Evolutionary conservation across 1,284 basidiomycete species (phyloP), one percentile per base, ranked within the genome.

Genomic region (Jaminaea rosea): DNA sequence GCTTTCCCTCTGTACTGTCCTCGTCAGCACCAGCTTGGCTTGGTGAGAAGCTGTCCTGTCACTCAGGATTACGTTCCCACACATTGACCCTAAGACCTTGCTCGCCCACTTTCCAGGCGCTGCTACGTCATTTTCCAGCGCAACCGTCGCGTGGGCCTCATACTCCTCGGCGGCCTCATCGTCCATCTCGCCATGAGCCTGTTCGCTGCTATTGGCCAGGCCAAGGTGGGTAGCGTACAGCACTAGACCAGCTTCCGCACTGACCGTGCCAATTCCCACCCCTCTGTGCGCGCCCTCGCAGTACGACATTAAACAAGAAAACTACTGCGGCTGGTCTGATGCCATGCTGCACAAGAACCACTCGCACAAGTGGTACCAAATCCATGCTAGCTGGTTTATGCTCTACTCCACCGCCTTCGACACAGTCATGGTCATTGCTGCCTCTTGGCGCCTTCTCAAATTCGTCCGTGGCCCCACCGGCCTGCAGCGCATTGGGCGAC

Each of bases 71-170:
- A 44, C 17, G 2, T 4, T 21, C 17, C 13, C 5, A 44, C 17
- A 21, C 3, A 23, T 21, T 4, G 41, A 21, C 34, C n/a, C 34
- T n/a, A 21, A 4, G 41, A 23, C 17, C 19, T 46, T 21, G 21
- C 26, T 15, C n/a, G 44, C 10, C 1, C 19, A 10, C 26, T 19
- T 46, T 21, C 26, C 47, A 49, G 47, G 47, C 44, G 49, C 3
- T 44, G 39, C 28, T 44, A 51, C 44, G 45, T 51, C 44, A 45
- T 51, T 21, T 51, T 51, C 36, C 41, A 51, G 23, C 46, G 49
- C 6, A 23, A 23, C 2, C 28, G 28, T 15, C 44, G 23, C n/a
- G 44, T 45, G 13, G 44, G 23, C 27, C 6, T 15, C 24, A 26
- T 17, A n/a, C 34, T 48, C 11, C 32, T 48, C 9, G 17, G 17